phyloP scores from a whole-genome alignment of 306 rosid species.

The Datisca glomerata region DNA sequence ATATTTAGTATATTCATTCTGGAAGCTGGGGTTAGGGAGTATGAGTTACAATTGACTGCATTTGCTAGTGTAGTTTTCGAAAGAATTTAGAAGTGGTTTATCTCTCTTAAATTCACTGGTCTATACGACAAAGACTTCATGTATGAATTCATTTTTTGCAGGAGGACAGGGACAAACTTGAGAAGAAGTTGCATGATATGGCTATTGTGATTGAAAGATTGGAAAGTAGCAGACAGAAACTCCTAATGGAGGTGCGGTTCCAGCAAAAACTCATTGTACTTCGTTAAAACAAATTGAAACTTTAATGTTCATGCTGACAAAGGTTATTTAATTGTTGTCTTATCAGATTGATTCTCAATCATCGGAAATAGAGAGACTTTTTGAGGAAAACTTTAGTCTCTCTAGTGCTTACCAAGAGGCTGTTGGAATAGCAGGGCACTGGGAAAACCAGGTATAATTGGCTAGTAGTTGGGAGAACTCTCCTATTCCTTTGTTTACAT shows the following conservation, averaged over 20 bases:
- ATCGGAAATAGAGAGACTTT: conserved; percentile 74
- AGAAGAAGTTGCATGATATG: conserved; percentile 87
- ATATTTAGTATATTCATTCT: no score
- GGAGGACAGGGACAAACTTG: conserved; percentile 86
- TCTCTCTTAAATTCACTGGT: no score
- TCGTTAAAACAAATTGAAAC: no score
- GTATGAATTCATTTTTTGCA: conserved; percentile 28
- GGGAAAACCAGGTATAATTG: conserved; percentile 74
- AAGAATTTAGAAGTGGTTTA: no score
- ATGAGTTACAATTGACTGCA: no score
- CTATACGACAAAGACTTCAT: no score
- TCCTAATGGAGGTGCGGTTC: conserved; percentile 57
- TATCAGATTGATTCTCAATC: conserved; percentile 90
- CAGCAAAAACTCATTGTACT: no score
- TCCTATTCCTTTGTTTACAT: no score
- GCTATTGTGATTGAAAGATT: conserved; percentile 79
- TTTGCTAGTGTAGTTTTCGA: no score
- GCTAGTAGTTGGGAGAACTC: background rate
- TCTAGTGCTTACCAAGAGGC: conserved; percentile 59
- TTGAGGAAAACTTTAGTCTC: conserved; percentile 79
- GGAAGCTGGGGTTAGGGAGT: no score
- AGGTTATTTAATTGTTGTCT: conserved; percentile 11
- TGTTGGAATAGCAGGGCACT: conserved; percentile 34
- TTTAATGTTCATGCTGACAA: conserved; percentile 1
- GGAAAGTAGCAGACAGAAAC: conserved; percentile 93